phyloP scores from a whole-genome alignment of 2,329 filamentous ascomycete genomes.

The Penicillium sp. region DNA sequence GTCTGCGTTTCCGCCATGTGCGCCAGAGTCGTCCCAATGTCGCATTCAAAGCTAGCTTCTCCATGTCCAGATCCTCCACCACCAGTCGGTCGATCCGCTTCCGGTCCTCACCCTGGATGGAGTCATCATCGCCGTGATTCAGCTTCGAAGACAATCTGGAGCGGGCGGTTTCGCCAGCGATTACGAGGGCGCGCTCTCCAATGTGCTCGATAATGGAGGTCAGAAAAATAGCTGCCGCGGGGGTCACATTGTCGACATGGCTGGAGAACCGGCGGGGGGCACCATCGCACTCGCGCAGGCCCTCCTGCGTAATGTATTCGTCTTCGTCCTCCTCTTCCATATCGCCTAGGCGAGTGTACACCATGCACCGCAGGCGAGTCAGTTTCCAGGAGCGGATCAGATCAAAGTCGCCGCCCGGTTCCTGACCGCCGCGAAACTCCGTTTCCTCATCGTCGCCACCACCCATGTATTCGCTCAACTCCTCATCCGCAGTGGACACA shows the following conservation, averaged over 20 bases:
- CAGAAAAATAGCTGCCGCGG: constrained; percentile 90
- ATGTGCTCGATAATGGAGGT: constrained; percentile 93
- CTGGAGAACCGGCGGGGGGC: constrained; percentile 57
- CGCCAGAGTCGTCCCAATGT: constrained; percentile 88
- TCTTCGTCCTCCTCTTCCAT: constrained; percentile 98
- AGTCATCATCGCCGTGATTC: constrained; percentile 57
- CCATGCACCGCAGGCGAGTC: constrained; percentile 91
- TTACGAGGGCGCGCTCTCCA: constrained; percentile 83
- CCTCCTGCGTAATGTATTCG: constrained; percentile 76
- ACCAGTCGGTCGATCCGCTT: constrained; percentile 62
- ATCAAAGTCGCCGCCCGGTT: constrained; percentile 68
- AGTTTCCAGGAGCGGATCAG: constrained; percentile 93
- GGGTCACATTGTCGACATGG: constrained; percentile 68
- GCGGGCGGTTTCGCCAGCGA: constrained; percentile 78
- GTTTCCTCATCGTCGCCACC: constrained; percentile 72
- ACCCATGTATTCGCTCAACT: constrained; percentile 82
- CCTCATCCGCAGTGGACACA: constrained; percentile 77
- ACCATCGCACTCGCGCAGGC: constrained; percentile 58
- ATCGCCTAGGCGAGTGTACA: constrained; percentile 93
- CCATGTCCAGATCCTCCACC: constrained; percentile 90
- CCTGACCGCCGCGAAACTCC: constrained; percentile 53
- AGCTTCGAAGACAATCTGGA: constrained; percentile 33
- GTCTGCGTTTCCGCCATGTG: constrained; percentile 79
- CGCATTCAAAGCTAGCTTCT: constrained; percentile 84
- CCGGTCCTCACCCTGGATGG: constrained; percentile 45